phyloP scores from a whole-genome alignment of 192 early-diverging fungal species.

The Kappamyces sp. region DNA sequence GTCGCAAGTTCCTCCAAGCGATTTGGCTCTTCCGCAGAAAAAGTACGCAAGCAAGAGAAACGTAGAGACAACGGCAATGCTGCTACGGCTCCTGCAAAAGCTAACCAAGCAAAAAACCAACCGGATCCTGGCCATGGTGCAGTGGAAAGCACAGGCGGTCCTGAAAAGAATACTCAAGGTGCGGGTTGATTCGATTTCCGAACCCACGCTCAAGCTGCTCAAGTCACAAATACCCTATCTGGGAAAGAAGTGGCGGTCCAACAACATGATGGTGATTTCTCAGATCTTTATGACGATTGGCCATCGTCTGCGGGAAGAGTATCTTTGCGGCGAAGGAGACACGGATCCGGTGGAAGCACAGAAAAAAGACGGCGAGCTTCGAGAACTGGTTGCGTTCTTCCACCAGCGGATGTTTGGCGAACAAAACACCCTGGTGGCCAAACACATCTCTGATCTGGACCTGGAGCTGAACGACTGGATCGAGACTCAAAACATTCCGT shows the following conservation, averaged over 20 bases:
- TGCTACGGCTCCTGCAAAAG: slow-evolving; percentile 73
- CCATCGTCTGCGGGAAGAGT: slow-evolving; percentile 63
- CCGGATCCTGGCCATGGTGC: slow-evolving; percentile 68
- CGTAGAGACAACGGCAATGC: slow-evolving; percentile 64
- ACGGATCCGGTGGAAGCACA: slow-evolving; percentile 63
- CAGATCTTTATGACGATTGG: slow-evolving; percentile 61
- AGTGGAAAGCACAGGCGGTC: slow-evolving; percentile 79
- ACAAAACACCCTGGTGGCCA: background rate
- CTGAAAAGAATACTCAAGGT: slow-evolving; percentile 73
- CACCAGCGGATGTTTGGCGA: background rate
- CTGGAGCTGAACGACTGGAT: slow-evolving; percentile 58
- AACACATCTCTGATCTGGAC: slow-evolving; percentile 50
- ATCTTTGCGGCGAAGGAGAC: slow-evolving; percentile 64
- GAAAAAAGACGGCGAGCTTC: background rate
- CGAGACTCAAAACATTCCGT: slow-evolving; percentile 53
- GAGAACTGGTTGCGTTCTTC: background rate
- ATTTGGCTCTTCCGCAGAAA: slow-evolving; percentile 14
- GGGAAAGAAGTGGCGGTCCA: slow-evolving; percentile 73
- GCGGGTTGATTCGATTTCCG: slow-evolving; percentile 53
- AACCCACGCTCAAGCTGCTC: slow-evolving; percentile 73
- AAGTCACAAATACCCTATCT: slow-evolving; percentile 75
- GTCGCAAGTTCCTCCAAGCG: slow-evolving; percentile 11
- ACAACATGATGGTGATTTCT: slow-evolving; percentile 76
- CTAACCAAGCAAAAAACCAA: slow-evolving; percentile 73
- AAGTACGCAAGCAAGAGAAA: slow-evolving; percentile 31